A percentile compares a stretch with the other conserved stretches of the same genome.
Evolutionary conservation across 257 asterid species (phyloP).

Genomic region (Capsicum pubescens): DNA sequence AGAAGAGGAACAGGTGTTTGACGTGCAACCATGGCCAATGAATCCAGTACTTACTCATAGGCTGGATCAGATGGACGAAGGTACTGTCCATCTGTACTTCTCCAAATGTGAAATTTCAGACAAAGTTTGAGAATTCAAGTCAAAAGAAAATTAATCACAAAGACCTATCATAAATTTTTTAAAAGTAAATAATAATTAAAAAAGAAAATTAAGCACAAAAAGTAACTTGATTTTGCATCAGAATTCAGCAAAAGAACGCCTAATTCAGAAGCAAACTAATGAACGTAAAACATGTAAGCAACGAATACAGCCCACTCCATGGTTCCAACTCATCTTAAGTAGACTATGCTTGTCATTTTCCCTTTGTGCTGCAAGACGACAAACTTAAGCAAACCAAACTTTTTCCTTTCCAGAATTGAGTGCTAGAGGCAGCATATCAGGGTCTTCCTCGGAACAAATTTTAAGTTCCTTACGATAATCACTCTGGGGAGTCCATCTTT

Average conservation of each 20-base stretch:
- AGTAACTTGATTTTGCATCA: not conserved
- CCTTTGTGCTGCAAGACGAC: not conserved
- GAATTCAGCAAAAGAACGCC: not conserved
- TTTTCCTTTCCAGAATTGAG: conserved; percentile 8
- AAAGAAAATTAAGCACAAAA: not conserved
- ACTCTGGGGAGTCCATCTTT: not conserved
- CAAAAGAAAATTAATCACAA: conserved; percentile 20
- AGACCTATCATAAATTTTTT: not conserved
- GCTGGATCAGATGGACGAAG: conserved; percentile 99
- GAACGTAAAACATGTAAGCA: conserved; percentile 16
- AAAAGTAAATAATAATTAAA: not conserved
- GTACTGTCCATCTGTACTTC: conserved; percentile 89
- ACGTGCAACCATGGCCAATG: conserved; percentile 99
- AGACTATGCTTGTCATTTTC: conserved; percentile 5
- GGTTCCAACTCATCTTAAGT: conserved; percentile 1
- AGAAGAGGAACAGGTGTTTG: conserved; percentile 97
- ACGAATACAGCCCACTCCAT: not conserved
- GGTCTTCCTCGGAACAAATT: not conserved
- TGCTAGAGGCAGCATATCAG: not conserved
- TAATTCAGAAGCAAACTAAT: not conserved
- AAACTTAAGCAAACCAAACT: not conserved
- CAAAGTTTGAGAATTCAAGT: not conserved
- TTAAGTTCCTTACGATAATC: not conserved
- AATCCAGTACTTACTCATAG: conserved; percentile 97
- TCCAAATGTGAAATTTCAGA: conserved; percentile 25